phyloP scores from a whole-genome alignment of 2,329 filamentous ascomycete species.

The Xenoacremonium recifei region DNA sequence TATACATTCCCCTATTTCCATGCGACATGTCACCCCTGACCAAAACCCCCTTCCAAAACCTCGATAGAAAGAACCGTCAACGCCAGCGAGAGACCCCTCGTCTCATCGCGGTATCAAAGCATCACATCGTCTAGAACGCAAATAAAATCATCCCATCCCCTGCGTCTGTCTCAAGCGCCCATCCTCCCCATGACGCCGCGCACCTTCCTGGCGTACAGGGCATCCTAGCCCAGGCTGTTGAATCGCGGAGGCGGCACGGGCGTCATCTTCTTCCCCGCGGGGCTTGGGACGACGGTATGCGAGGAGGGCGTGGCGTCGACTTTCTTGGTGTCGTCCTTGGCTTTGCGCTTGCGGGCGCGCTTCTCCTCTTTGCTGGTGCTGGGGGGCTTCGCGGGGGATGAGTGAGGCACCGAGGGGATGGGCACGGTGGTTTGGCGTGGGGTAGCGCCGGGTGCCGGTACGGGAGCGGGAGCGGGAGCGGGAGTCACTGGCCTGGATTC shows the following conservation, averaged over 20 bases:
- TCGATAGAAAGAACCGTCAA: conserved; percentile 25
- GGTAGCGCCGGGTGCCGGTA: conserved; percentile 26
- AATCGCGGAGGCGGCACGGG: conserved; percentile 25
- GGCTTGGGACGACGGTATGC: not conserved
- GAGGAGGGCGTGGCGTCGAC: conserved; percentile 15
- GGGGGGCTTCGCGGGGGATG: conserved; percentile 25
- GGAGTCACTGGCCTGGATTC: conserved; percentile 15
- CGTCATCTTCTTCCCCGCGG: conserved; percentile 21
- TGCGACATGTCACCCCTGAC: too few species aligned
- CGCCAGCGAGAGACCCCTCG: conserved; percentile 25
- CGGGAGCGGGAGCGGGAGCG: conserved; percentile 22
- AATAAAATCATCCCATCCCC: not conserved
- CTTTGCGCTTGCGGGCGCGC: conserved; percentile 30
- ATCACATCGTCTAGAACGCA: not conserved
- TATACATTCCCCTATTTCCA: too few species aligned
- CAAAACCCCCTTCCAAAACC: too few species aligned
- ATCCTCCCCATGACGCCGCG: not conserved
- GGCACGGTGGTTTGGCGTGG: conserved; percentile 31
- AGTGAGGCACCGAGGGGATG: conserved; percentile 34
- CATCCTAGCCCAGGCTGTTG: conserved; percentile 21
- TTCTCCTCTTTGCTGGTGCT: conserved; percentile 24
- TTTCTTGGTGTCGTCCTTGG: conserved; percentile 20
- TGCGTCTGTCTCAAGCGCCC: not conserved
- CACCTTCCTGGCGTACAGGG: not conserved
- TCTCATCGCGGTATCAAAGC: conserved; percentile 24